A percentile compares a stretch with the other conserved stretches of the same genome.
Evolutionary conservation across 2,329 filamentous ascomycete species (phyloP).

Genomic region (Geosmithia flava): DNA sequence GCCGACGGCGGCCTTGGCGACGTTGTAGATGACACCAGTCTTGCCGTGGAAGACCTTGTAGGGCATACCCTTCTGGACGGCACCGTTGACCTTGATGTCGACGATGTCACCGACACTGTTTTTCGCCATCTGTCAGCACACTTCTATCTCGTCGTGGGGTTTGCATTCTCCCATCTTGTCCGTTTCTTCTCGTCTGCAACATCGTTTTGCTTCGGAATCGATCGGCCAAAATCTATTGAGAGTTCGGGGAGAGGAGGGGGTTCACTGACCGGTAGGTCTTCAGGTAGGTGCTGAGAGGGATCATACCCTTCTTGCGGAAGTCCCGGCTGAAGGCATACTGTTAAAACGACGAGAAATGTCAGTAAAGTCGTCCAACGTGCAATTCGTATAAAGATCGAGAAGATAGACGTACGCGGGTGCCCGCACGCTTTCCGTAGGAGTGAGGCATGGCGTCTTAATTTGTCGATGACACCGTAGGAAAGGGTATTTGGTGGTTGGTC

Average conservation of each 20-base stretch:
- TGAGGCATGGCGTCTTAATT: slow-evolving; percentile 66
- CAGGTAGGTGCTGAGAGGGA: slow-evolving; percentile 88
- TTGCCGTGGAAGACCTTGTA: slow-evolving; percentile 99
- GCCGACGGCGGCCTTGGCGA: slow-evolving; percentile 93
- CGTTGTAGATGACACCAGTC: slow-evolving; percentile 97
- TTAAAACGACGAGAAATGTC: slow-evolving; percentile 12
- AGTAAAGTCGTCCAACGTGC: slow-evolving; percentile 10
- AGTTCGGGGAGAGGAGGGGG: not conserved
- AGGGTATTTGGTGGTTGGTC: slow-evolving; percentile 27
- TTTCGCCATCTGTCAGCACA: slow-evolving; percentile 24
- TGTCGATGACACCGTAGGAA: slow-evolving; percentile 19
- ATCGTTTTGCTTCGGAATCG: slow-evolving; percentile 1
- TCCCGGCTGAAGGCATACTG: slow-evolving; percentile 85
- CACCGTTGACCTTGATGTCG: slow-evolving; percentile 97
- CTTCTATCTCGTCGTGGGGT: slow-evolving; percentile 2
- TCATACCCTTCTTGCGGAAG: slow-evolving; percentile 93
- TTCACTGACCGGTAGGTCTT: slow-evolving; percentile 66
- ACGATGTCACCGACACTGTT: slow-evolving; percentile 91
- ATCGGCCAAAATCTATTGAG: slow-evolving; percentile 1
- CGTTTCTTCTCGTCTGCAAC: not conserved
- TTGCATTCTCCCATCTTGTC: not conserved
- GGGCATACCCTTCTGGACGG: slow-evolving; percentile 97
- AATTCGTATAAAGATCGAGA: slow-evolving; percentile 2
- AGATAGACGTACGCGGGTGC: slow-evolving; percentile 59
- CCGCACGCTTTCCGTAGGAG: slow-evolving; percentile 74